These are phyloP conservation scores for Cynanchum wilfordii DNA, from an alignment of 257 asterid genomes.

Conservation along the genomic window DNA sequence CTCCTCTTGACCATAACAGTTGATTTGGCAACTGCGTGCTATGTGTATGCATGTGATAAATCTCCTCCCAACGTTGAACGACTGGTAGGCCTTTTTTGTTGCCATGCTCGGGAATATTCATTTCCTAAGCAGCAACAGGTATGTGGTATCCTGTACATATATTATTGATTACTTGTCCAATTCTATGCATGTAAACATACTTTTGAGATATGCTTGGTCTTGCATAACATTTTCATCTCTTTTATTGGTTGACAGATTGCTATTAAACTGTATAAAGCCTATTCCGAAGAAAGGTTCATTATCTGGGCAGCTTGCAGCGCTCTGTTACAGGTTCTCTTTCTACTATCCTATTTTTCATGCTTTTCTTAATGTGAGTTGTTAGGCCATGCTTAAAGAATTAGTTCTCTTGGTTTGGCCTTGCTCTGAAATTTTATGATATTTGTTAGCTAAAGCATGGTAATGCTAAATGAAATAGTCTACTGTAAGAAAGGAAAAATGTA, in stretches of 20 bases:
- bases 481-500: neutral
- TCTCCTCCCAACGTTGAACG: conserved; percentile 77
- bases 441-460: neutral
- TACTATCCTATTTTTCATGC: neutral
- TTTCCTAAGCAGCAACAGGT: conserved; percentile 99
- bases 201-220: neutral
- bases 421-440: neutral
- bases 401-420: neutral
- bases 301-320: conserved; percentile 99
- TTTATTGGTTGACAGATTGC: conserved; percentile 54
- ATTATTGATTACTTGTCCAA: neutral
- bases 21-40: conserved; percentile 94
- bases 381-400: neutral
- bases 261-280: conserved; percentile 87
- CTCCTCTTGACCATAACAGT: conserved; percentile 35
- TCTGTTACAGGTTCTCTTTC: conserved; percentile 75
- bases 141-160: conserved; percentile 16
- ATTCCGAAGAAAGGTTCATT: conserved; percentile 84
- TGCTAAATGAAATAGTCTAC: neutral
- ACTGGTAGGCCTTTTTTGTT: conserved; percentile 89
- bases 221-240: neutral
- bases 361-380: neutral
- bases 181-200: neutral
- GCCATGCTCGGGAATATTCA: conserved; percentile 87
- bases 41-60: conserved; percentile 76